Evolutionary conservation across 1,139 yeast species (phyloP).

Genomic region (Diutina ranongensis): DNA sequence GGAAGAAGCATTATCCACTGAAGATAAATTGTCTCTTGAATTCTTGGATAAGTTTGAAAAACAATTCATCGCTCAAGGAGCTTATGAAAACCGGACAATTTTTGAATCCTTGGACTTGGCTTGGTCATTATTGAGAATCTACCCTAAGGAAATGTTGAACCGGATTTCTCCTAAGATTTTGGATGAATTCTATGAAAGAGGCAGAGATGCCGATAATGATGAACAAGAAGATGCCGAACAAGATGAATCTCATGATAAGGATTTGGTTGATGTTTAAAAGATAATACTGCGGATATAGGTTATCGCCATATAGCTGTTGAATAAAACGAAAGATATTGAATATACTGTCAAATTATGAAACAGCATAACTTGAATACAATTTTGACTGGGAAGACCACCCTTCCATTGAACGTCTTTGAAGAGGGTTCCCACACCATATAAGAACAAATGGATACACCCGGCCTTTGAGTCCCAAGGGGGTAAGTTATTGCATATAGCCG

Average conservation of each 20-base stretch:
- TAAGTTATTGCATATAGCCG: too few relatives aligned
- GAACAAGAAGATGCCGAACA: slow-evolving; percentile 35
- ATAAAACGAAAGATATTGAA: too few relatives aligned
- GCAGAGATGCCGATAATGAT: slow-evolving; percentile 46
- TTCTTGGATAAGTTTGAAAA: slow-evolving; percentile 96
- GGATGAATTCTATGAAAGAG: slow-evolving; percentile 89
- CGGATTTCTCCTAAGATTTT: slow-evolving; percentile 96
- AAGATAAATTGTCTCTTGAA: slow-evolving; percentile 93
- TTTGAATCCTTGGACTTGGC: slow-evolving; percentile 96
- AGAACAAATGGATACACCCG: too few relatives aligned
- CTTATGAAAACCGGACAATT: slow-evolving; percentile 88
- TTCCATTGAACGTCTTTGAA: too few relatives aligned
- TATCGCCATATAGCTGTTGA: too few relatives aligned
- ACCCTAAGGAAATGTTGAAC: slow-evolving; percentile 97
- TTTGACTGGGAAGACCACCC: too few relatives aligned
- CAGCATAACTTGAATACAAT: too few relatives aligned
- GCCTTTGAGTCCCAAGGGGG: too few relatives aligned
- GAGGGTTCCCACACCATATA: too few relatives aligned
- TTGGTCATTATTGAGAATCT: slow-evolving; percentile 94
- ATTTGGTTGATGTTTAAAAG: slow-evolving; percentile 5
- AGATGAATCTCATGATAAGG: neutral
- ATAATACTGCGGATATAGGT: too few relatives aligned
- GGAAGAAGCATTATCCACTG: slow-evolving; percentile 96
- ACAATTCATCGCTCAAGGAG: slow-evolving; percentile 90
- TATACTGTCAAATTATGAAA: too few relatives aligned